phyloP scores from a whole-genome alignment of 1,284 basidiomycete species.

The Pseudozyma tsukubaensis region DNA sequence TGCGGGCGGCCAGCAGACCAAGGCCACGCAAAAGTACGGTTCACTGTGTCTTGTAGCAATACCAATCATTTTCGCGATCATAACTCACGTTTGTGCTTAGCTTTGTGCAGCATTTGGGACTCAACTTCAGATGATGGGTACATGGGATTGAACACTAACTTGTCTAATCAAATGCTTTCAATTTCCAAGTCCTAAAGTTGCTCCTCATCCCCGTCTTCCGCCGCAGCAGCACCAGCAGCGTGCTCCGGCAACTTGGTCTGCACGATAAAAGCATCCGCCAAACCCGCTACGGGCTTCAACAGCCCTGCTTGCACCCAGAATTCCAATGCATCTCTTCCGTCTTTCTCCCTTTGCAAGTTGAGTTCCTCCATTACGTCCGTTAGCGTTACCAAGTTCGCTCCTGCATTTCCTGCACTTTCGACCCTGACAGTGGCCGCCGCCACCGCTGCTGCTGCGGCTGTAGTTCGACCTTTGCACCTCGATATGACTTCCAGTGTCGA shows the following conservation, averaged over 20 bases:
- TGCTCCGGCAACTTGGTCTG: slow-evolving; percentile 17
- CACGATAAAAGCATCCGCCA: slow-evolving; percentile 40
- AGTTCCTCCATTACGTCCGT: slow-evolving; percentile 45
- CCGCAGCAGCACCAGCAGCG: not conserved
- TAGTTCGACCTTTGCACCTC: slow-evolving; percentile 12
- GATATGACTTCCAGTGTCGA: slow-evolving; percentile 40
- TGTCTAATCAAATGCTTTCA: too few relatives aligned
- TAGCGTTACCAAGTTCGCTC: slow-evolving; percentile 28
- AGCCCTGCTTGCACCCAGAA: slow-evolving; percentile 31
- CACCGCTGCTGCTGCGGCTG: not conserved
- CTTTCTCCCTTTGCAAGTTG: slow-evolving; percentile 43
- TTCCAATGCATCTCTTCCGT: slow-evolving; percentile 39
- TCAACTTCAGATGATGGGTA: too few relatives aligned
- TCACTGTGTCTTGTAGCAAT: slow-evolving; percentile 10
- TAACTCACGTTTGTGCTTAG: not conserved
- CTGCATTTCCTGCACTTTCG: not conserved
- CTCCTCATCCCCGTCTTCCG: slow-evolving; percentile 9
- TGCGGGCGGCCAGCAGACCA: not conserved
- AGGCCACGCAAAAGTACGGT: not conserved
- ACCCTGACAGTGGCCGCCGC: not conserved
- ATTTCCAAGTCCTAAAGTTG: too few relatives aligned
- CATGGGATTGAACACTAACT: too few relatives aligned
- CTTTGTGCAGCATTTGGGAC: too few relatives aligned
- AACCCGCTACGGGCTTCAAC: slow-evolving; percentile 15
- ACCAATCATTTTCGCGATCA: not conserved